Evolutionary conservation across 1,284 basidiomycete species (phyloP), one percentile per base, ranked within the genome.

Genomic region (Marasmius sp.): DNA sequence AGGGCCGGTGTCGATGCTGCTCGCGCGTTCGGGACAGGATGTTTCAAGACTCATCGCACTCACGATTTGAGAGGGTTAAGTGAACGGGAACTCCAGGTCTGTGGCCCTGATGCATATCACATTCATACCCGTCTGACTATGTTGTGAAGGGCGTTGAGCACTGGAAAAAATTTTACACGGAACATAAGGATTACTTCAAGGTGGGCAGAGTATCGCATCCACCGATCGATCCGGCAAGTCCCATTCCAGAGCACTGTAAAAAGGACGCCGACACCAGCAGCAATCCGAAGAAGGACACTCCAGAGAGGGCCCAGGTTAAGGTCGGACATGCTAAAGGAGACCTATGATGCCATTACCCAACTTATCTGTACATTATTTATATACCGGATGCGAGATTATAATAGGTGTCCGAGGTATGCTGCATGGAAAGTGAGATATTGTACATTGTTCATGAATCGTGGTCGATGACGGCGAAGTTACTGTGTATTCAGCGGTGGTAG

Each of bases 21-120:
- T 36, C 81, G 95, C 67, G 91, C 95, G 0, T 98, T 93, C 75
- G 92, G 86, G 38, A 98, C 96, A 0, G 95, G 95, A 6, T 98
- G 95, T 75, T 97, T 98, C 80, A 82, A 88, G 70, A 84, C 85
- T 12, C 95, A 98, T 75, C 84, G 88, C 52, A 98, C 95, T 43
- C 91, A 97, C 77, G 95, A 98, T 77, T 78, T 91, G 62, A 86
- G 95, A 64, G 96, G 92, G 11, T 75, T 98, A 66, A 83, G 79
- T 43, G 85, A 90, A 60, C 75, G 81, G 63, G 91, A 98, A 74
- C 72, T 91, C 66, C 76, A 80, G 72, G 94, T 93, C 70, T 71
- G 84, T 60, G 56, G 45, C 38, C 48, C 57, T 55, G 22, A 41
- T 52, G 59, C 20, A 48, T 58, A 48, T 56, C 55, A 43, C 20